A percentile compares a stretch with the other conserved stretches of the same genome.
These are phyloP conservation scores for Boletus subparvulus DNA, from an alignment of 768 basidiomycete species.

Conservation along the genomic window DNA sequence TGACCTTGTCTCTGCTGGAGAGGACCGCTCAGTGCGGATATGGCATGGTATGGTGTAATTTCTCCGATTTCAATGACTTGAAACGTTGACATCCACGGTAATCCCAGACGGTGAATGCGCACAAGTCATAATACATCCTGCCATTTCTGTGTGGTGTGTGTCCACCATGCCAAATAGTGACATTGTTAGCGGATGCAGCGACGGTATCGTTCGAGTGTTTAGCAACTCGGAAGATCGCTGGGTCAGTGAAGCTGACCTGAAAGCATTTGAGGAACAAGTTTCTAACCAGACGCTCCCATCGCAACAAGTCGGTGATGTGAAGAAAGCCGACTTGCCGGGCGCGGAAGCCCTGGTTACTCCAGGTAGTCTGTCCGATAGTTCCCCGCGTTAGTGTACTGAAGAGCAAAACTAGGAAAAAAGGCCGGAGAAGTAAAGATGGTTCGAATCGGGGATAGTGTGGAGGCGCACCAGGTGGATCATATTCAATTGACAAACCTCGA, in stretches of 20 bases:
- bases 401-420: conserved; percentile 65
- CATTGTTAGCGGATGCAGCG: conserved; percentile 89
- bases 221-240: conserved; percentile 70
- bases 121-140: conserved; percentile 90
- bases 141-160: conserved; percentile 96
- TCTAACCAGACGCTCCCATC: conserved; percentile 77
- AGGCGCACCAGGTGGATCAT: conserved; percentile 79
- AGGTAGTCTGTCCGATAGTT: conserved; percentile 42
- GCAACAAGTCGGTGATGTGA: conserved; percentile 90
- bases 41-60: conserved; percentile 69
- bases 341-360: conserved; percentile 73
- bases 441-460: conserved; percentile 72
- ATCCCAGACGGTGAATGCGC: conserved; percentile 76
- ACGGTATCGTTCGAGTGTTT: conserved; percentile 85
- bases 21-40: conserved; percentile 89
- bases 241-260: conserved; percentile 62
- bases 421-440: conserved; percentile 94
- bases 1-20: conserved; percentile 85
- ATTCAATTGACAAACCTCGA: not conserved
- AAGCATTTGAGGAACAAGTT: conserved; percentile 72
- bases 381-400: conserved; percentile 2
- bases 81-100: not conserved
- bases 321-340: conserved; percentile 86
- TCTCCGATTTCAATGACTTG: conserved; percentile 1
- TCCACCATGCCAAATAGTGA: conserved; percentile 87